phyloP scores from a whole-genome alignment of 2,329 filamentous ascomycete genomes.

The Coniochaeta prunicola region DNA sequence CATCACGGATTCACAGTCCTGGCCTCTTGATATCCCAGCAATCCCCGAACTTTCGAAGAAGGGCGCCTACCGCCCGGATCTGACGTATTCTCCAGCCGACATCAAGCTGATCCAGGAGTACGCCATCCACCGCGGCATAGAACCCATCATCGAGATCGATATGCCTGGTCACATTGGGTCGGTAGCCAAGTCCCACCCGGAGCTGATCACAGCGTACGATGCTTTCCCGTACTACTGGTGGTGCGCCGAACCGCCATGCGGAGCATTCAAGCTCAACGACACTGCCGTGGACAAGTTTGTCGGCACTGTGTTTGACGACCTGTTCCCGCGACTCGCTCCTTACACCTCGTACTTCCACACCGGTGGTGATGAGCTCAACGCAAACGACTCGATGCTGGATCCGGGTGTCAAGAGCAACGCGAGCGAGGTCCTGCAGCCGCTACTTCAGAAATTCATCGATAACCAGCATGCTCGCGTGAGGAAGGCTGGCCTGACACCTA shows the following conservation, averaged over 20 bases:
- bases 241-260: slow-evolving; percentile 58
- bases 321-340: slow-evolving; percentile 63
- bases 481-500: slow-evolving; percentile 56
- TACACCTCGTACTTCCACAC: slow-evolving; percentile 76
- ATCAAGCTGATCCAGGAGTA: slow-evolving; percentile 63
- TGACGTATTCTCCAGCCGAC: slow-evolving; percentile 61
- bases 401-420: slow-evolving; percentile 63
- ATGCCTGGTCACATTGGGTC: slow-evolving; percentile 73
- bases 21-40: slow-evolving; percentile 73
- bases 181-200: slow-evolving; percentile 59
- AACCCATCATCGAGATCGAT: slow-evolving; percentile 71
- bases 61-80: slow-evolving; percentile 62
- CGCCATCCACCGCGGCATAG: slow-evolving; percentile 59
- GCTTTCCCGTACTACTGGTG: slow-evolving; percentile 49
- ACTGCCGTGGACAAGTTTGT: slow-evolving; percentile 64
- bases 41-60: slow-evolving; percentile 64
- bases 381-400: slow-evolving; percentile 67
- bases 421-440: slow-evolving; percentile 56
- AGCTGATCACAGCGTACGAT: slow-evolving; percentile 61
- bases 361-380: slow-evolving; percentile 81
- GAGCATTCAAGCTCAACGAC: slow-evolving; percentile 70
- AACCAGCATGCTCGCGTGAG: slow-evolving; percentile 60
- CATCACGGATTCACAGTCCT: slow-evolving; percentile 76
- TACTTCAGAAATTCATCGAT: slow-evolving; percentile 73
- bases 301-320: slow-evolving; percentile 63